Percentiles rank a stretch among this genome's conserved stretches.
These are phyloP conservation scores for Metschnikowia sp. DNA, from an alignment of 805 yeast species.

Conservation along the genomic window DNA sequence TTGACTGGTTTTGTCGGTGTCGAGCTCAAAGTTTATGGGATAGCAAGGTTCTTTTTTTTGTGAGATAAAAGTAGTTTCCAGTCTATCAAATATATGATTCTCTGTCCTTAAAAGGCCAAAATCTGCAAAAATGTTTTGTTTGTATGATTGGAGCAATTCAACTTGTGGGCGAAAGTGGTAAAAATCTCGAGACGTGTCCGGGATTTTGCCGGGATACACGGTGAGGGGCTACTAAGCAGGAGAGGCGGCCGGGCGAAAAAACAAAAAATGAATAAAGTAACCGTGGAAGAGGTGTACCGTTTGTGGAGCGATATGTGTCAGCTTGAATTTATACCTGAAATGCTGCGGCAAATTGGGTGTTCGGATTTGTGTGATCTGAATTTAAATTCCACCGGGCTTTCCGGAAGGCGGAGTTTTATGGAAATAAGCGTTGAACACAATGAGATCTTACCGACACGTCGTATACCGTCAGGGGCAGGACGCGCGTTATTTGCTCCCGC, in stretches of 20 bases:
- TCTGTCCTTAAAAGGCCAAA: not conserved
- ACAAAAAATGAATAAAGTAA: not conserved
- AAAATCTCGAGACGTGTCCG: slow-evolving; percentile 3
- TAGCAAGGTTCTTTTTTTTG: not conserved
- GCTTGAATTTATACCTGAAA: too few relatives aligned
- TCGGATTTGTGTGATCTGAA: too few relatives aligned
- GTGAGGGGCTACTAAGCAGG: slow-evolving; percentile 1
- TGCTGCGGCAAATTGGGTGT: too few relatives aligned
- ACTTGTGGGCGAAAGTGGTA: too few relatives aligned
- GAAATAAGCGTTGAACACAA: not conserved
- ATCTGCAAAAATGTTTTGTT: not conserved
- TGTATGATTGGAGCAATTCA: not conserved
- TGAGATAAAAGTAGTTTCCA: too few relatives aligned
- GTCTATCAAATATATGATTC: too few relatives aligned
- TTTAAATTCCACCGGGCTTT: too few relatives aligned
- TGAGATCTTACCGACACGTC: slow-evolving; percentile 3
- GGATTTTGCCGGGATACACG: not conserved
- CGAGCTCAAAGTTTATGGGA: not conserved
- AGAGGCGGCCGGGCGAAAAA: not conserved
- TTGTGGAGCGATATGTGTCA: too few relatives aligned
- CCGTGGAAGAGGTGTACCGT: not conserved
- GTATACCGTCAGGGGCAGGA: slow-evolving; percentile 8
- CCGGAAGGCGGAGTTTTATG: too few relatives aligned
- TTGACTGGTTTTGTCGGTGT: not conserved
- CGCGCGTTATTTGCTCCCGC: slow-evolving; percentile 6